Evolutionary conservation across 2,329 filamentous ascomycete species (phyloP), one percentile per base, ranked within the genome.

Genomic region (Didymellaceae sp.): DNA sequence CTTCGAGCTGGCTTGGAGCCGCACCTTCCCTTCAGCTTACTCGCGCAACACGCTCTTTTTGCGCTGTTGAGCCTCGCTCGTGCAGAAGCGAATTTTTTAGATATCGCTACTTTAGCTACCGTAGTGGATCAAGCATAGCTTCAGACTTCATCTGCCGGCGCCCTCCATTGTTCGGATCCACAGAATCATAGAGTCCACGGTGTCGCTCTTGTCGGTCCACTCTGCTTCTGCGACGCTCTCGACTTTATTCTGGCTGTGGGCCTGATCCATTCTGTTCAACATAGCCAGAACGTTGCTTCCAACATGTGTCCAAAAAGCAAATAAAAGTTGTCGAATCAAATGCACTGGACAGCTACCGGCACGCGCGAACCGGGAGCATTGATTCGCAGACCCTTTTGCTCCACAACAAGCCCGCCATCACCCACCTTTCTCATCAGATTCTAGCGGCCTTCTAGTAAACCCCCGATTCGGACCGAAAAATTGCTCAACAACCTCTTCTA

Each of bases 361-460:
- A 32, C 31, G 30, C 43, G 24, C 8, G 33, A 33, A 20, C 33
- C 48, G 37, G 20, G 25, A 13, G 17, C 42, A 42, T 28, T 42
- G 35, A 22, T 52, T 46, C 31, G 17, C 25, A 31, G 32, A 46
- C 42, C 32, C 31, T 43, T 28, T 33, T 40, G 20, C 48, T 21
- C 49, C 26, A 44, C 44, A 17, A 18, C 7, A 8, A 42, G 13
- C 10, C 35, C 24, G 35, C n/a, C 22, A 32, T 25, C 39, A 30
- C 22, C 39, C 28, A 18, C 34, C 13, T 28, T 34, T 33, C 41
- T 45, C 9, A 40, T 40, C 40, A 22, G 7, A 33, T 52, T 52
- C 43, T 52, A 52, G 49, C 43, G 49, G 33, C 18, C 33, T 53
- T 53, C 49, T 47, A 47, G 49, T 33, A 43, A 24, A 21, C 16